A percentile compares a stretch with the other conserved stretches of the same genome.
These are phyloP conservation scores for Triglochin maritima DNA, from an alignment of 106 monocot genomes.

Conservation along the genomic window DNA sequence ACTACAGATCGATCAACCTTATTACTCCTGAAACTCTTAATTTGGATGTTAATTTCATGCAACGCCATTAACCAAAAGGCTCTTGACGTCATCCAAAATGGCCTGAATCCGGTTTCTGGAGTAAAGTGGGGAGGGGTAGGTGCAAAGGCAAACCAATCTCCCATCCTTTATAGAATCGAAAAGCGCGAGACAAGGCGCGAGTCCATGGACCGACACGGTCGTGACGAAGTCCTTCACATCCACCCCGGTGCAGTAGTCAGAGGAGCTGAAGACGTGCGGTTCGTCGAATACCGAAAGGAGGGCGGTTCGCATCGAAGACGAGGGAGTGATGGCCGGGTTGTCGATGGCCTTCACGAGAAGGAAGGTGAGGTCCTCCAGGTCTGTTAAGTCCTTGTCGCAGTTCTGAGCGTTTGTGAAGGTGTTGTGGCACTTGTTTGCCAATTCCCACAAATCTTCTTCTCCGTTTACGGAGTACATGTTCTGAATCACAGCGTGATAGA, in stretches of 20 bases:
- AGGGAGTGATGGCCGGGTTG: conserved; percentile 58
- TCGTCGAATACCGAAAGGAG: conserved; percentile 77
- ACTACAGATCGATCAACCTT: too few species aligned
- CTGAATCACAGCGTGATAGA: conserved; percentile 68
- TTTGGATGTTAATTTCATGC: too few species aligned
- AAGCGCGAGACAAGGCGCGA: conserved; percentile 63
- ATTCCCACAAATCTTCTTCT: conserved; percentile 65
- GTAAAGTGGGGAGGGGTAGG: conserved; percentile 82
- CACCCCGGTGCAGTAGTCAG: conserved; percentile 12
- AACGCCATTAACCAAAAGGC: conserved; percentile 15
- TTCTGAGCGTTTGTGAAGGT: conserved; percentile 35
- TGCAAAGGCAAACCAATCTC: conserved; percentile 34
- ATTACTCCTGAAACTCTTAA: too few species aligned
- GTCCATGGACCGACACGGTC: conserved; percentile 72
- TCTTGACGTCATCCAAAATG: conserved; percentile 46
- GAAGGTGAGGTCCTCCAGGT: conserved; percentile 72
- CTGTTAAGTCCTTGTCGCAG: conserved; percentile 66
- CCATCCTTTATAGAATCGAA: conserved; percentile 71
- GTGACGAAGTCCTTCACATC: conserved; percentile 58
- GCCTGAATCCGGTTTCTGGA: conserved; percentile 53
- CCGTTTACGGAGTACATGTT: conserved; percentile 43
- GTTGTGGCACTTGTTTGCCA: conserved; percentile 41
- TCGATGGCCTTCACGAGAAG: conserved; percentile 85
- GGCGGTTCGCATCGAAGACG: conserved; percentile 60
- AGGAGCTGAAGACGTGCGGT: conserved; percentile 18